A percentile compares a stretch with the other conserved stretches of the same genome.
Evolutionary conservation across 306 rosid genomes (phyloP).

Genomic region (Crataegus laevigata): DNA sequence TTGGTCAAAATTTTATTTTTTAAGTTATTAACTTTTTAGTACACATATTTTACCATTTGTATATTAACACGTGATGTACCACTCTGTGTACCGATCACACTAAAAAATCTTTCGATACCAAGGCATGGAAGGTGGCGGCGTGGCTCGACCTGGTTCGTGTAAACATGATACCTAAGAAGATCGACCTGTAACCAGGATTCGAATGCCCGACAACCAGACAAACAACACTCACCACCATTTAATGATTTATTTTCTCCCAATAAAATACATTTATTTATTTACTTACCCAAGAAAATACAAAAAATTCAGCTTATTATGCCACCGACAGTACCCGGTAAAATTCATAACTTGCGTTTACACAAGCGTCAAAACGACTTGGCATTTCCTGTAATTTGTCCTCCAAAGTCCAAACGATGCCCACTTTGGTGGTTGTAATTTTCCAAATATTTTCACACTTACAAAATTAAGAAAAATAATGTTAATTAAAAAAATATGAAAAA

Average conservation of each 20-base stretch:
- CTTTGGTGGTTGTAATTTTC: not conserved
- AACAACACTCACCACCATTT: slow-evolving; percentile 18
- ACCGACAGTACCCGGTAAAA: slow-evolving; percentile 40
- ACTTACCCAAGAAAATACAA: not conserved
- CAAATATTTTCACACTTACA: not conserved
- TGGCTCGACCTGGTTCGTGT: slow-evolving; percentile 16
- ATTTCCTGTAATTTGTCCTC: not conserved
- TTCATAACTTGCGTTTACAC: not conserved
- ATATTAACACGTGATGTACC: rapidly evolving
- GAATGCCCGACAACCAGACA: slow-evolving; percentile 52
- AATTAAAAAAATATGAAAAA: slow-evolving; percentile 21
- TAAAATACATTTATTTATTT: not conserved
- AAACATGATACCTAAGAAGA: slow-evolving; percentile 17
- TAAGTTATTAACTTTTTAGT: too few relatives aligned
- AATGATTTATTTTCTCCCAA: not conserved
- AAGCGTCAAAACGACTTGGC: not conserved
- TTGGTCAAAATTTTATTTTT: too few relatives aligned
- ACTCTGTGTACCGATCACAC: rapidly evolving
- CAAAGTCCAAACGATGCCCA: not conserved
- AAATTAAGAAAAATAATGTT: not conserved
- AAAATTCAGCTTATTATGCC: not conserved
- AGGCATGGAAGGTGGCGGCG: slow-evolving; percentile 5
- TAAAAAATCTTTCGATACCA: not conserved
- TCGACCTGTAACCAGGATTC: slow-evolving; percentile 34
- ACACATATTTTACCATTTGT: too few relatives aligned